Base-by-base conservation (phyloP, 441 rosid species). In the Geranium incanum region DNA sequence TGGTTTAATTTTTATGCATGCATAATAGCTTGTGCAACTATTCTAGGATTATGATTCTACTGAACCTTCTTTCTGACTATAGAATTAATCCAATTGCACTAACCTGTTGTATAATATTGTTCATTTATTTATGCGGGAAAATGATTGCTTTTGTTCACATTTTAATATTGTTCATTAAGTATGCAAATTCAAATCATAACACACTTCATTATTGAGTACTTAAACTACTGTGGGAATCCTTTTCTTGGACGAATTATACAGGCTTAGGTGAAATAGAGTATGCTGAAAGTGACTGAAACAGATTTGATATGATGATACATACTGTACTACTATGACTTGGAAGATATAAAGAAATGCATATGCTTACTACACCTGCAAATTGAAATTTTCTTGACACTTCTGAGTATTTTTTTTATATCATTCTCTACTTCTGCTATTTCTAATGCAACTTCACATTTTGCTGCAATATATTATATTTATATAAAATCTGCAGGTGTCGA, bases 401-500 rank as follows among this genome's bases (percentile, higher is more conserved):
- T 39, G 70, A 64, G 52, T 36, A 3, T 18, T 28, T 33, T 1
- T 1, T 43, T 76, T 71, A 43, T 72, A 28, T 36, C 23, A 13
- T n/a, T 41, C 37, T 66, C 36, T 28, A 60, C 68, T 36, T 66
- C 8, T 68, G 13, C n/a, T 62, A 48, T 2, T 64, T 33, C 67
- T 13, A 12, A 64, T 33, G 7, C 6, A 33, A 64, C 50, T 70
- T 68, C 39, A 37, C 68, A 36, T 39, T 72, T 43, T 71, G 41
- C 69, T 52, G 75, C 69, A 57, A 33, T 72, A 59, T 70, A 67
- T 77, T 57, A 52, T 79, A 71, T 75, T 38, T 72, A 75, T 76
- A 68, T 75, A 33, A 76, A 72, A 81, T 13, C 73, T 48, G 28
- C 84, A 93, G 96, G 88, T 84, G 85, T 84, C 69, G 76, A 94